phyloP scores from a whole-genome alignment of 176 grass and related monocot species.

The Oryza glaberrima region DNA sequence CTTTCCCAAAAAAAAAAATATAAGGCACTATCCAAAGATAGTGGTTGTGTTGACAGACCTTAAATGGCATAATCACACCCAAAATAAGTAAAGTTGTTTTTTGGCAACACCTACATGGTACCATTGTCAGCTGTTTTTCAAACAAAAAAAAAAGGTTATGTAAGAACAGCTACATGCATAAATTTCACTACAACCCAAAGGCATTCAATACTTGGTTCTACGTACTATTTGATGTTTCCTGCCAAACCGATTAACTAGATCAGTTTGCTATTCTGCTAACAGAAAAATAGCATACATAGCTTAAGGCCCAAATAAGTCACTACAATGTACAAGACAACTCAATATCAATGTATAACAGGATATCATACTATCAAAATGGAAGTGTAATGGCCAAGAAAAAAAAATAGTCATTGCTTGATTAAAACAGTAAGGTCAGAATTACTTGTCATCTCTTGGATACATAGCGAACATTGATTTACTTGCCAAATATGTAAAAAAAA shows the following conservation, averaged over 20 bases:
- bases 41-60: neutral
- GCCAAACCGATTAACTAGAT: neutral
- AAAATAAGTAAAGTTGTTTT: slow-evolving; percentile 1
- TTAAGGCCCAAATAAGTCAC: slow-evolving; percentile 29
- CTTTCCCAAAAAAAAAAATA: neutral
- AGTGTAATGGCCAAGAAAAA: neutral
- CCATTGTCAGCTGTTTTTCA: neutral
- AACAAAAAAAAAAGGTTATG: slow-evolving; percentile 8
- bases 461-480: neutral
- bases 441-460: neutral
- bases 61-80: slow-evolving; percentile 15
- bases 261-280: neutral
- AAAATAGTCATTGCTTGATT: neutral
- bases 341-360: slow-evolving; percentile 15
- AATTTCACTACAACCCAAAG: slow-evolving; percentile 16
- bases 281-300: neutral
- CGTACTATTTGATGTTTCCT: neutral
- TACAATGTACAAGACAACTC: slow-evolving; percentile 6
- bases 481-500: neutral
- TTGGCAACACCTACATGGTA: neutral
- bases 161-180: slow-evolving; percentile 2
- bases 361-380: neutral
- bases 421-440: neutral
- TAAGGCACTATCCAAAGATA: neutral
- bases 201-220: neutral